Conservation (phyloP, 2,329 filamentous ascomycete species). For the Colletotrichum tamarilloi region DNA sequence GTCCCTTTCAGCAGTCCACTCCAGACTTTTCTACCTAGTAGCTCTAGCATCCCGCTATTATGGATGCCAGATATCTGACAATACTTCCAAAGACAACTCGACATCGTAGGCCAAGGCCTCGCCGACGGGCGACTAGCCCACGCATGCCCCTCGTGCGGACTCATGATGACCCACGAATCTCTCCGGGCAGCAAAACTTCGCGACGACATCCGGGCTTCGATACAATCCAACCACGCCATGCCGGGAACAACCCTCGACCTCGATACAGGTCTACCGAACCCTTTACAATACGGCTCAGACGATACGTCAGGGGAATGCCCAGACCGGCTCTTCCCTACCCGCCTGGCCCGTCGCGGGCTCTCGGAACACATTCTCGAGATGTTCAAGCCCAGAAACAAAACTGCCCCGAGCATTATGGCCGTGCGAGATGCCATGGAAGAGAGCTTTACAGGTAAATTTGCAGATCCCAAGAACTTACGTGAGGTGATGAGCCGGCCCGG, state of each 20-base stretch:
- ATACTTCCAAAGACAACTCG: slow-evolving; percentile 37
- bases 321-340: slow-evolving; percentile 32
- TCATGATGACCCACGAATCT: slow-evolving; percentile 61
- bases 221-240: slow-evolving; percentile 59
- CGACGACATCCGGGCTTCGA: slow-evolving; percentile 60
- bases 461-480: slow-evolving; percentile 19
- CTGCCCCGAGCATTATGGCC: slow-evolving; percentile 16
- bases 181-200: slow-evolving; percentile 69
- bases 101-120: slow-evolving; percentile 57
- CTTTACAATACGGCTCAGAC: background rate
- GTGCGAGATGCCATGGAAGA: slow-evolving; percentile 22
- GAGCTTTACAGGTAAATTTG: slow-evolving; percentile 33
- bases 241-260: slow-evolving; percentile 68
- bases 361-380: slow-evolving; percentile 19
- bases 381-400: background rate
- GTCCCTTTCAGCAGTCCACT: background rate
- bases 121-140: slow-evolving; percentile 60
- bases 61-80: background rate
- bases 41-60: too few relatives aligned
- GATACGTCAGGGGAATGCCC: background rate
- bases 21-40: background rate
- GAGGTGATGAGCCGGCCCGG: slow-evolving; percentile 17
- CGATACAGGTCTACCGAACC: slow-evolving; percentile 49
- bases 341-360: slow-evolving; percentile 28
- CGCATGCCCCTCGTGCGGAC: slow-evolving; percentile 59